Conservation (phyloP, 1,284 basidiomycete species). For the Coniophora puteana region DNA sequence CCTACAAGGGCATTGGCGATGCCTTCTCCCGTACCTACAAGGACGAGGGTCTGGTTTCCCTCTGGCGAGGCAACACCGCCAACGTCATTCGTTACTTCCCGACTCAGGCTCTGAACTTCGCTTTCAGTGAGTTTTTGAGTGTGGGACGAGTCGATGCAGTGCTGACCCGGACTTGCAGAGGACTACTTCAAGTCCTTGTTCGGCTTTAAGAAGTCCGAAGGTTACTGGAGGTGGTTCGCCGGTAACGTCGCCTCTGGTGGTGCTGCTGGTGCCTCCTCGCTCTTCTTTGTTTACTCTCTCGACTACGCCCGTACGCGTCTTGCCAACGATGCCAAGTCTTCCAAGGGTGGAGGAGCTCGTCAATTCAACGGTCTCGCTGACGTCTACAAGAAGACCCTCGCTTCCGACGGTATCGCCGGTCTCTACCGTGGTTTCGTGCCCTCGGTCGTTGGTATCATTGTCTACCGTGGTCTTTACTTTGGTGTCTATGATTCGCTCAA, state of each 20-base stretch:
- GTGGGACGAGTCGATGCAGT: rapidly evolving
- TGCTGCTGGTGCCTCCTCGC: slow-evolving; percentile 93
- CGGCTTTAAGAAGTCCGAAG: slow-evolving; percentile 86
- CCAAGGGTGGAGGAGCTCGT: slow-evolving; percentile 86
- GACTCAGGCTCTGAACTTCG: slow-evolving; percentile 94
- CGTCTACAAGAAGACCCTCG: slow-evolving; percentile 92
- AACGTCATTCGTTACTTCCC: slow-evolving; percentile 99
- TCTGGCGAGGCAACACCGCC: slow-evolving; percentile 97
- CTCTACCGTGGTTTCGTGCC: slow-evolving; percentile 96
- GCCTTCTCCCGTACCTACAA: slow-evolving; percentile 85
- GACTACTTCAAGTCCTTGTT: slow-evolving; percentile 96
- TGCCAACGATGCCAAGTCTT: slow-evolving; percentile 94
- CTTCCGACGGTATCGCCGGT: slow-evolving; percentile 84
- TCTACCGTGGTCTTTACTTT: slow-evolving; percentile 96
- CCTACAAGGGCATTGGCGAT: slow-evolving; percentile 93
- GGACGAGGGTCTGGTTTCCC: slow-evolving; percentile 87
- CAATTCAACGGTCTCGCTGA: slow-evolving; percentile 96
- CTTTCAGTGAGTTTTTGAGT: slow-evolving; percentile 70
- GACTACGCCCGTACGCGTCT: slow-evolving; percentile 98
- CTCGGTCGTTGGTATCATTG: slow-evolving; percentile 92
- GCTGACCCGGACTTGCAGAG: slow-evolving; percentile 51
- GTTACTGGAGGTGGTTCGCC: slow-evolving; percentile 89
- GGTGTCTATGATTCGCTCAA: slow-evolving; percentile 94
- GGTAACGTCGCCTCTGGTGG: slow-evolving; percentile 96
- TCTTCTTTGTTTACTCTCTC: slow-evolving; percentile 97